Evolutionary conservation across 768 basidiomycete genomes (phyloP), one percentile per base, ranked within the genome.

Genomic region (Agaricus subrufescens): DNA sequence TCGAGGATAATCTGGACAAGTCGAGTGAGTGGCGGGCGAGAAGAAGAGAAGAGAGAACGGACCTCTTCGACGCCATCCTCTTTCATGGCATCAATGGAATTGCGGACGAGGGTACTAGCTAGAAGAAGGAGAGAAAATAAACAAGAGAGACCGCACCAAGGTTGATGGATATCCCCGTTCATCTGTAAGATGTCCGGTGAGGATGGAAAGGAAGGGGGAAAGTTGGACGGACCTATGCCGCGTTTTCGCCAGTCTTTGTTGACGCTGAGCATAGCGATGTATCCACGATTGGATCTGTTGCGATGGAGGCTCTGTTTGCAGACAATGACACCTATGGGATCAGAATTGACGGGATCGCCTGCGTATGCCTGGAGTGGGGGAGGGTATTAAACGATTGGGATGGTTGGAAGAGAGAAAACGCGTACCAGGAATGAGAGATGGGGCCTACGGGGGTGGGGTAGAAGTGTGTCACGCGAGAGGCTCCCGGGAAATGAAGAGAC

Each of bases 241-340:
- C 87, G 84, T 70, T 96, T 89, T 38, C 96, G 79, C 82, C 86
- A 97, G 39, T 76, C 71, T 69, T 85, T 86, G 69, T 82, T 80
- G 29, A 98, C 94, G 65, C 91, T 93, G 54, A 98, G 82, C 97
- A 98, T 98, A 38, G 95, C 97, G 57, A 99, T 96, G 68, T 99
- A 99, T 12, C 97, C 97, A 67, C 97, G 73, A 67, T 94, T 91
- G 9, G 83, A 75, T 39, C 75, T 72, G 59, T 87, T 81, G 54
- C 77, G 77, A 73, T 98, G 97, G 68, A 82, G 78, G 63, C 94
- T 94, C 72, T 97, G 96, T 77, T 98, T 99, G 82, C 94, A 97
- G 23, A 99, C 89, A 58, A 99, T 92, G 14, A 92, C 91, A 29
- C 93, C 97, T 59, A 98, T 82, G 15, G 94, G 91, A 27, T 72